phyloP scores from a whole-genome alignment of 1,284 basidiomycete species.

The Melampsora abietis-canadensis region DNA sequence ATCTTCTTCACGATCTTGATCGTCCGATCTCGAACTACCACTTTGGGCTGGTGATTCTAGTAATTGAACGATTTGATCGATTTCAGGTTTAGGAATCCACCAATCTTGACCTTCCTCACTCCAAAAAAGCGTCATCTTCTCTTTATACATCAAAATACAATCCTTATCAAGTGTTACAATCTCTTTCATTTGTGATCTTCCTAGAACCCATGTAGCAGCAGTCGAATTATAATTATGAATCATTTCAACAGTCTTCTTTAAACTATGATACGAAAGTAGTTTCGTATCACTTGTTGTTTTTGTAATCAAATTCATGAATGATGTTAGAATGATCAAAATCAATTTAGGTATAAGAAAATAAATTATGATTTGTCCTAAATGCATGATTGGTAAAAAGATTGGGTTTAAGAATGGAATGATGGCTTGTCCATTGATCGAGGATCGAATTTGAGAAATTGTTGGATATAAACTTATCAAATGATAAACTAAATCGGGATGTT shows the following conservation, averaged over 20 bases:
- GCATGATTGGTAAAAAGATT: constrained; percentile 18
- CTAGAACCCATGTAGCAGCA: constrained; percentile 21
- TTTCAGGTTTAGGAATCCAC: constrained; percentile 33
- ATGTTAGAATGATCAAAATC: constrained; percentile 12
- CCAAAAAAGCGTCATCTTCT: constrained; percentile 25
- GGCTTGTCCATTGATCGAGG: constrained; percentile 21
- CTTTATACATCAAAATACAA: constrained; percentile 4
- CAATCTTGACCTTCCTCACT: constrained; percentile 13
- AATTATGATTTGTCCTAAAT: constrained; percentile 22
- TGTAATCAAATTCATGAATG: background rate
- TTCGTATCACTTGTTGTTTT: constrained; percentile 4
- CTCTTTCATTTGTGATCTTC: constrained; percentile 29
- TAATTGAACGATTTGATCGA: constrained; percentile 11
- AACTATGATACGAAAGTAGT: constrained; percentile 1
- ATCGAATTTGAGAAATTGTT: constrained; percentile 29
- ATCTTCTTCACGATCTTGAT: background rate
- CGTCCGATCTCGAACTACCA: background rate
- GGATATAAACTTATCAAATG: constrained; percentile 31
- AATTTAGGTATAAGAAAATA: background rate
- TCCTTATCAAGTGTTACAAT: constrained; percentile 14
- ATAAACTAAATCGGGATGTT: constrained; percentile 15
- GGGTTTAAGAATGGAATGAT: constrained; percentile 26
- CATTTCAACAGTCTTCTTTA: constrained; percentile 16
- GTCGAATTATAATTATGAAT: constrained; percentile 27
- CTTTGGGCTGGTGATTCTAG: background rate